Evolutionary conservation across 108 stramenopile genomes (phyloP).

Genomic region (Aurantiochytrium sp.): DNA sequence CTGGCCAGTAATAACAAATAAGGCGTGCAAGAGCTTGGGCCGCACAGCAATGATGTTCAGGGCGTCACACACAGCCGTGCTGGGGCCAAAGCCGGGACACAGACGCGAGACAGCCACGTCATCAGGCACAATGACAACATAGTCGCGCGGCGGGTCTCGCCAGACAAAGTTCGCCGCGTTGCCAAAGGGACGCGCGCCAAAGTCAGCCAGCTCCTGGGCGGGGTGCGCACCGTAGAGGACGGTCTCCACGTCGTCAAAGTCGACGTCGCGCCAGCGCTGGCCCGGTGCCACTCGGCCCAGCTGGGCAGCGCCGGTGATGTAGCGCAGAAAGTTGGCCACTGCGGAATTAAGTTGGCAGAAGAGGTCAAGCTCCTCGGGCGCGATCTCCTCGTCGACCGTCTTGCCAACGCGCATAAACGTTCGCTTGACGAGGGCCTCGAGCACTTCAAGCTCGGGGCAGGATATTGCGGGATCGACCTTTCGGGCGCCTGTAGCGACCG

Average conservation of each 20-base stretch:
- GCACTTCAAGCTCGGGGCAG: neutral
- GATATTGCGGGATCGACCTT: neutral
- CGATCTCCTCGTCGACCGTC: neutral
- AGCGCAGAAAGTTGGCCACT: neutral
- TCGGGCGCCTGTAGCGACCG: neutral
- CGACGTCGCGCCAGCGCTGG: neutral
- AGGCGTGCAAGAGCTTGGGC: neutral
- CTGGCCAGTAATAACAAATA: neutral
- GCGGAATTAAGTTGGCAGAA: neutral
- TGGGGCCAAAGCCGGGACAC: neutral
- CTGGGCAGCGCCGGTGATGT: neutral
- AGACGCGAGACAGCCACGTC: neutral
- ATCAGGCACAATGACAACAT: neutral
- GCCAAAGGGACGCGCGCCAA: neutral
- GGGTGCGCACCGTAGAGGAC: neutral
- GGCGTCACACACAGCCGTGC: neutral
- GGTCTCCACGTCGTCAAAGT: neutral
- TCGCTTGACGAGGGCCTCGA: neutral
- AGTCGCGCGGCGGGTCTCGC: neutral
- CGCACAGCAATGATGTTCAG: neutral
- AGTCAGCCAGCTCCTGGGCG: neutral
- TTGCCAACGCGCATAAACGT: neutral
- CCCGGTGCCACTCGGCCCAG: neutral
- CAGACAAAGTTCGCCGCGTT: neutral
- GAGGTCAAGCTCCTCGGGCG: neutral